Evolutionary conservation across 2,329 filamentous ascomycete species (phyloP), one percentile per base, ranked within the genome.

Genomic region (Macroventuria anomochaeta): DNA sequence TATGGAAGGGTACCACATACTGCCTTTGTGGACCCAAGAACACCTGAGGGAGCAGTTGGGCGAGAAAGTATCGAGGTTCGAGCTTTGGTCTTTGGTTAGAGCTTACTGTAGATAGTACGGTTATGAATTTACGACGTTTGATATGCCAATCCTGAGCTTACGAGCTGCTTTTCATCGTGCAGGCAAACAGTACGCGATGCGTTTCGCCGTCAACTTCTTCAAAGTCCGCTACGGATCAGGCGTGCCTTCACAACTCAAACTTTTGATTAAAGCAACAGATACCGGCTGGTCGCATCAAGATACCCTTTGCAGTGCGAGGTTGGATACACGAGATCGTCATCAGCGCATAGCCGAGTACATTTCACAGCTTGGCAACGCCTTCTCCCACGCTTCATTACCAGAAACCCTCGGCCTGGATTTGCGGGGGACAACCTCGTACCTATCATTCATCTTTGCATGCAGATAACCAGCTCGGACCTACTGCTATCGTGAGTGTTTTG

Each of bases 21-120:
- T 12, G 74, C 75, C 0, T 97, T 96, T 75, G 79, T 82, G 32
- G 89, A 96, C 71, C 88, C 89, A 2, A 79, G 87, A 55, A 91
- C 89, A 1, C 83, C 86, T 2, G 76, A 81, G 15, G 88, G 87
- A 38, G 90, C 89, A 4, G 85, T 86, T 59, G 84, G 83, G 0
- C 82, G 92, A 61, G 90, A 96, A 79, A 96, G 91, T 71, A 96
- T 97, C 70, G 93, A 97, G 75, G 89, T 96, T 13, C 83, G 93
- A 64, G 87, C 90, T 29, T 79, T 96, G 73, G 89, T 96, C 0
- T 96, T 96, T 80, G 89, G 88, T 34, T 53, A 39, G 21, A 43
- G 38, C 26, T 43, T 48, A 18, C 28, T 26, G 18, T 18, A 26
- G n/a, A 41, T 28, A 38, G 15, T 23, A 39, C 7, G 28, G 32